Base-by-base conservation (phyloP, 1,284 basidiomycete genomes). In the Puccinia coronata region DNA sequence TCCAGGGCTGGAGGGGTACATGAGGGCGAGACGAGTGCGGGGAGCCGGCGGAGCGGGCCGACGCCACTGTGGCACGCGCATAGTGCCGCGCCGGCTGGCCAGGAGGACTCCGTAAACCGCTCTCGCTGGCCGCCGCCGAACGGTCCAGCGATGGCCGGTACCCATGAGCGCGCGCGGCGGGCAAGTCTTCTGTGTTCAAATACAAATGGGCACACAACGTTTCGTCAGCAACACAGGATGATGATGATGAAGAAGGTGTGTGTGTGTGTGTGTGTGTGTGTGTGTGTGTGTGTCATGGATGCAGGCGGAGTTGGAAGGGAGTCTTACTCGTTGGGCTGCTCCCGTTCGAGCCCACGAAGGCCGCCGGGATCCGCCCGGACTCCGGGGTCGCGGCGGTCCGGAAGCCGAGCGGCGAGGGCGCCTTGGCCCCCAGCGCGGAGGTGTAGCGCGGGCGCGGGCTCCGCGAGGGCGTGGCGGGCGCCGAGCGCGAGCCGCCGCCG, bases 381-480 rank as follows among this genome's bases (percentile, higher is more conserved):
- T 61, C 63, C 3, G 41, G 39, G 23, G 20, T 18, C 23, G 34
- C 55, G 43, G 55, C n/a, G n/a, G 34, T 14, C 14, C 20, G 4
- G 41, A 49, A 69, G 23, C 41, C 34, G 20, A 57, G 39, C 12
- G 76, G 39, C 6, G 55, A 55, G 36, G 65, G 36, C 0, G 63
- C 65, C 51, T 80, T 80, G 41, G 18, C 53, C 49, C 67, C 69
- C 6, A 80, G 49, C 8, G 69, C 55, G n/a, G 78, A 43, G 34
- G 78, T 80, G 41, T 80, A 80, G 23, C 78, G 69, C 14, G 78
- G 78, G 28, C 78, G 8, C 12, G 77, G 77, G 43, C 78, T 73
- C 9, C 55, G 25, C 18, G 78, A 80, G 49, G 78, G 78, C 23
- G 78, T 61, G 67, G 34, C 43, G 11, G 78, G 78, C 0, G 78